Percentiles rank a stretch among this genome's conserved stretches.
These are phyloP conservation scores for Vinca minor DNA, from an alignment of 257 asterid species.

Conservation along the genomic window DNA sequence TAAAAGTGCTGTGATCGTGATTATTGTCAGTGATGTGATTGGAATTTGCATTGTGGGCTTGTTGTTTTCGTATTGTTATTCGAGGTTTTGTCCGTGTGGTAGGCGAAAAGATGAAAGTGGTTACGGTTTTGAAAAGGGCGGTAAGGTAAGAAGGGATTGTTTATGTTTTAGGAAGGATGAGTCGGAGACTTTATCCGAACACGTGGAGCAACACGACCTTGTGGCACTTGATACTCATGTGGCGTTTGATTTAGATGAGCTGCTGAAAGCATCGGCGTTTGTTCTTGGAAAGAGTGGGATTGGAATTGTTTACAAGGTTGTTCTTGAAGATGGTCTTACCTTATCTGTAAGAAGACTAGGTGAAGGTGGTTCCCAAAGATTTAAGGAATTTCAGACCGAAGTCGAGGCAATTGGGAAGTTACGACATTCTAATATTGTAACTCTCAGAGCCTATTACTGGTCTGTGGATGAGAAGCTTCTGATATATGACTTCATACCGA, in stretches of 20 bases:
- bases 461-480: slow-evolving; percentile 86
- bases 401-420: slow-evolving; percentile 91
- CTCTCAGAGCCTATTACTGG: slow-evolving; percentile 89
- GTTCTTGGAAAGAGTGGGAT: slow-evolving; percentile 86
- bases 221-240: slow-evolving; percentile 63
- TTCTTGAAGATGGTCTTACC: slow-evolving; percentile 68
- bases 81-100: slow-evolving; percentile 40
- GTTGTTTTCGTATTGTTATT: slow-evolving; percentile 64
- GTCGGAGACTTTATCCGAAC: slow-evolving; percentile 67
- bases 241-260: slow-evolving; percentile 79
- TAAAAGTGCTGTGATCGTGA: slow-evolving; percentile 45
- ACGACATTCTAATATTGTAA: slow-evolving; percentile 62
- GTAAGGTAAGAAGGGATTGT: slow-evolving; percentile 47
- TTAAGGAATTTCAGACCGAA: slow-evolving; percentile 76
- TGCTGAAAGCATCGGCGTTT: slow-evolving; percentile 85
- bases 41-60: slow-evolving; percentile 71
- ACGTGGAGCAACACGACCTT: slow-evolving; percentile 61
- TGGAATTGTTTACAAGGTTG: slow-evolving; percentile 88
- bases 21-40: slow-evolving; percentile 57
- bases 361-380: slow-evolving; percentile 88
- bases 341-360: slow-evolving; percentile 86
- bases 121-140: slow-evolving; percentile 49
- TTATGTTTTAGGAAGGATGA: slow-evolving; percentile 74
- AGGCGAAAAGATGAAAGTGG: slow-evolving; percentile 36
- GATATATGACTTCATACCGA: slow-evolving; percentile 64